Evolutionary conservation across 495 filamentous ascomycete species (phyloP).

Genomic region (Acidiella bohemica): DNA sequence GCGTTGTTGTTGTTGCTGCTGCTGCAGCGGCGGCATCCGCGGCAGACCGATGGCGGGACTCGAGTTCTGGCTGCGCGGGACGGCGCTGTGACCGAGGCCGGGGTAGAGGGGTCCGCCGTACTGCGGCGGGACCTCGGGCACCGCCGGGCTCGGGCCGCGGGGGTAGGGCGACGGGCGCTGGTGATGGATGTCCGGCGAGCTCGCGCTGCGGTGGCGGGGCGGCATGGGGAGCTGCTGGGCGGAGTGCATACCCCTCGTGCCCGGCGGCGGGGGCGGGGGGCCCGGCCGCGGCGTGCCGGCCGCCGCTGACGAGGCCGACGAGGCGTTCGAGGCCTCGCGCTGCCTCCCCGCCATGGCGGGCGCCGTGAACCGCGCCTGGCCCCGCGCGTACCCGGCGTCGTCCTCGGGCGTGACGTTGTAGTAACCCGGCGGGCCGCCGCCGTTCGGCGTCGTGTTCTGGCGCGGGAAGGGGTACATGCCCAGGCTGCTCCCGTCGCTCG

Average conservation of each 20-base stretch:
- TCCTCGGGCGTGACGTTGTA: too few species aligned
- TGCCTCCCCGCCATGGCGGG: too few species aligned
- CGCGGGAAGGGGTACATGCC: constrained; percentile 63
- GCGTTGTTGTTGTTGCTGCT: constrained; percentile 9
- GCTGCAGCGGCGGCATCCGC: constrained; percentile 1
- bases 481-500: constrained; percentile 6
- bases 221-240: constrained; percentile 41
- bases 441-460: constrained; percentile 31
- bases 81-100: too few species aligned
- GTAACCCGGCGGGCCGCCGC: neutral
- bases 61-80: constrained; percentile 50
- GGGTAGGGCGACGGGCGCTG: constrained; percentile 39
- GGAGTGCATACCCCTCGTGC: constrained; percentile 32
- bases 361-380: constrained; percentile 61
- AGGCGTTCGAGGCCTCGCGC: too few species aligned
- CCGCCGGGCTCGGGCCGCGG: constrained; percentile 15
- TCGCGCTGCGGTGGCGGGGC: constrained; percentile 50
- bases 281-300: too few species aligned
- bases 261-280: too few species aligned
- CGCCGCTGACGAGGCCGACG: too few species aligned
- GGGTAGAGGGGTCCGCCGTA: too few species aligned
- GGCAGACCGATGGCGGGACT: constrained; percentile 33
- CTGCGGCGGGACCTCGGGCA: too few species aligned
- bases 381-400: too few species aligned
- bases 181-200: constrained; percentile 51